Evolutionary conservation across 768 basidiomycete genomes (phyloP).

Genomic region (Asterophora parasitica): DNA sequence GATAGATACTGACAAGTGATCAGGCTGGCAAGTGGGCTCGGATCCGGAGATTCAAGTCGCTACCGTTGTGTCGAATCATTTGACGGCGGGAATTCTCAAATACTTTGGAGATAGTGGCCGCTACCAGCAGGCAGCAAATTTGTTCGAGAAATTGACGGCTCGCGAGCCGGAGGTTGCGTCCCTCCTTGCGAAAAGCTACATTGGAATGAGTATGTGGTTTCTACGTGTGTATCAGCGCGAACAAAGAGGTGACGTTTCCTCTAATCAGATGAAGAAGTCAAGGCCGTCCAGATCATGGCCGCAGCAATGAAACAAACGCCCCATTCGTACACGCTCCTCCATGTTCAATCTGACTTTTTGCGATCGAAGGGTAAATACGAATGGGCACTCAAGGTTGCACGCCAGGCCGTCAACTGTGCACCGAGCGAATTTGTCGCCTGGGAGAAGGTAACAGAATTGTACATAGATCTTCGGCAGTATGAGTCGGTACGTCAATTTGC

Average conservation of each 20-base stretch:
- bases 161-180: slow-evolving; percentile 88
- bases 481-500: slow-evolving; percentile 48
- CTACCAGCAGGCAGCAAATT: slow-evolving; percentile 81
- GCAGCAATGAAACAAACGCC: slow-evolving; percentile 79
- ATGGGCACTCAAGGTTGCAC: slow-evolving; percentile 89
- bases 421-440: slow-evolving; percentile 99
- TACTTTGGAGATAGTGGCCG: slow-evolving; percentile 94
- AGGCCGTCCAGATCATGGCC: slow-evolving; percentile 92
- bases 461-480: slow-evolving; percentile 85
- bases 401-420: slow-evolving; percentile 95
- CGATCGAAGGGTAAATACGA: slow-evolving; percentile 77
- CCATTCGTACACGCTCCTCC: slow-evolving; percentile 90
- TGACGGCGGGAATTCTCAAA: slow-evolving; percentile 92
- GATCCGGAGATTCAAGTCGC: slow-evolving; percentile 99
- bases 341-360: slow-evolving; percentile 92
- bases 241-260: not conserved
- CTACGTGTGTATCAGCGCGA: not conserved
- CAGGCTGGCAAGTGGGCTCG: slow-evolving; percentile 98
- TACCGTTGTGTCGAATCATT: slow-evolving; percentile 92
- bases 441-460: slow-evolving; percentile 95
- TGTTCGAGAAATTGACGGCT: slow-evolving; percentile 88
- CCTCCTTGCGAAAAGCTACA: slow-evolving; percentile 82
- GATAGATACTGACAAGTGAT: not conserved
- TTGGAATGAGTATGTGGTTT: slow-evolving; percentile 87
- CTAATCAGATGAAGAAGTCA: slow-evolving; percentile 89